Conservation (phyloP, 441 rosid genomes). For the Bruguiera hainesii region DNA sequence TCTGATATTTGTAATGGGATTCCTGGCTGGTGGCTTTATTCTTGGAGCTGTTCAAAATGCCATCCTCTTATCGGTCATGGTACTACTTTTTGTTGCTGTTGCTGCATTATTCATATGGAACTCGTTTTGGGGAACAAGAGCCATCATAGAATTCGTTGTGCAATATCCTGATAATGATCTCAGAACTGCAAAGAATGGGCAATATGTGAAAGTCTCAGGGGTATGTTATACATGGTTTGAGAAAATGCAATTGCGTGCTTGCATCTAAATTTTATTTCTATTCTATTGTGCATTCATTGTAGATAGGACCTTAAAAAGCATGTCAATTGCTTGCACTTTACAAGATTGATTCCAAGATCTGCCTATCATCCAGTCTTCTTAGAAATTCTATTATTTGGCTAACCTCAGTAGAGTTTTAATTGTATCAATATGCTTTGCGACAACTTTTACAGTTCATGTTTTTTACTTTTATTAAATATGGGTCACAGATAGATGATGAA, state of each 20-base stretch:
- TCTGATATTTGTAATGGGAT: slow-evolving; percentile 76
- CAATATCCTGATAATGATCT: slow-evolving; percentile 91
- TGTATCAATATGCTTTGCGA: no score
- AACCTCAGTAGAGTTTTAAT: no score
- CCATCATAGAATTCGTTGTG: slow-evolving; percentile 65
- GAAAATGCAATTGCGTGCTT: background rate
- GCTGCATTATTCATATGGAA: slow-evolving; percentile 82
- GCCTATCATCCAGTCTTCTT: background rate
- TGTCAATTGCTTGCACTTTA: background rate
- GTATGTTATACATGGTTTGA: slow-evolving; percentile 36
- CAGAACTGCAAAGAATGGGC: slow-evolving; percentile 97
- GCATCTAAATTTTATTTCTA: background rate
- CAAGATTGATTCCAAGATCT: background rate
- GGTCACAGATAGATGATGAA: no score
- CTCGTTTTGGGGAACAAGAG: slow-evolving; percentile 76
- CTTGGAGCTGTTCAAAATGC: slow-evolving; percentile 91
- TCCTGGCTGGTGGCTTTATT: slow-evolving; percentile 85
- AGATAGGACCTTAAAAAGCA: background rate
- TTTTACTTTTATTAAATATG: no score
- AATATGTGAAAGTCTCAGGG: slow-evolving; percentile 98
- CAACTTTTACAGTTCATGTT: no score
- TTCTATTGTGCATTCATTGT: background rate
- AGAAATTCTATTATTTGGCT: no score
- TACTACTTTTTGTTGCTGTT: slow-evolving; percentile 59
- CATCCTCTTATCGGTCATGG: slow-evolving; percentile 67